Conservation (phyloP, 2,329 filamentous ascomycete genomes). For the Cercospora sp. region DNA sequence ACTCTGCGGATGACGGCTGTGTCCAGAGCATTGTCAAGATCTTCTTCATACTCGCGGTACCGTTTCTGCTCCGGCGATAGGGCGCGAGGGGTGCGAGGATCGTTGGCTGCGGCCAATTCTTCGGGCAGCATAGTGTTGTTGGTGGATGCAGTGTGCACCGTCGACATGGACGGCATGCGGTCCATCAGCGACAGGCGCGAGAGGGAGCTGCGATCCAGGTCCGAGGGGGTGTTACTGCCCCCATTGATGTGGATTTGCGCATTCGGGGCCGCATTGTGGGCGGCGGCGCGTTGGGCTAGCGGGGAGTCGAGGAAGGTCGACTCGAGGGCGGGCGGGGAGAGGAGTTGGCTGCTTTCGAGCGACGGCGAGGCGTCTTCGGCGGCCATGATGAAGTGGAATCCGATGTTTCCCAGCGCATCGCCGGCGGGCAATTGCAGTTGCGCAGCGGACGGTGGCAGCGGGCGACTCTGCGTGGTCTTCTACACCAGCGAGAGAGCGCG, state of each 20-base stretch:
- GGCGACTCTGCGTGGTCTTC: constrained; percentile 4
- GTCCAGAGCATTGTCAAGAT: constrained; percentile 19
- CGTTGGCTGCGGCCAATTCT: constrained; percentile 12
- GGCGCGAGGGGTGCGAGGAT: constrained; percentile 15
- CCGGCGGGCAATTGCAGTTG: neutral
- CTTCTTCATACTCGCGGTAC: constrained; percentile 15
- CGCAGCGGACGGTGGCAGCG: neutral
- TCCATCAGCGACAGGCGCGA: constrained; percentile 5
- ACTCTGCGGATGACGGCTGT: constrained; percentile 14
- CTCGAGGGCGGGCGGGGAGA: constrained; percentile 8
- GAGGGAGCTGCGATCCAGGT: constrained; percentile 9
- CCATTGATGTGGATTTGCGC: neutral
- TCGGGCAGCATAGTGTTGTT: constrained; percentile 9
- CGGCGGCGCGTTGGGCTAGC: neutral
- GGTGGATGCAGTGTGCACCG: constrained; percentile 9
- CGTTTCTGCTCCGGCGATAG: constrained; percentile 17
- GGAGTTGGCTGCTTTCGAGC: constrained; percentile 9
- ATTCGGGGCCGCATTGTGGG: neutral
- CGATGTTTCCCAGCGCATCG: constrained; percentile 1
- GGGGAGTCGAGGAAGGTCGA: constrained; percentile 7
- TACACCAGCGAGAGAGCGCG: neutral
- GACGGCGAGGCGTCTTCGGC: constrained; percentile 6
- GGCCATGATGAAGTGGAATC: neutral
- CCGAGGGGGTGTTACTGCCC: neutral
- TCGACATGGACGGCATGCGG: constrained; percentile 15